Conservation (phyloP, 2,329 filamentous ascomycete genomes). For the Diaporthe sp. region DNA sequence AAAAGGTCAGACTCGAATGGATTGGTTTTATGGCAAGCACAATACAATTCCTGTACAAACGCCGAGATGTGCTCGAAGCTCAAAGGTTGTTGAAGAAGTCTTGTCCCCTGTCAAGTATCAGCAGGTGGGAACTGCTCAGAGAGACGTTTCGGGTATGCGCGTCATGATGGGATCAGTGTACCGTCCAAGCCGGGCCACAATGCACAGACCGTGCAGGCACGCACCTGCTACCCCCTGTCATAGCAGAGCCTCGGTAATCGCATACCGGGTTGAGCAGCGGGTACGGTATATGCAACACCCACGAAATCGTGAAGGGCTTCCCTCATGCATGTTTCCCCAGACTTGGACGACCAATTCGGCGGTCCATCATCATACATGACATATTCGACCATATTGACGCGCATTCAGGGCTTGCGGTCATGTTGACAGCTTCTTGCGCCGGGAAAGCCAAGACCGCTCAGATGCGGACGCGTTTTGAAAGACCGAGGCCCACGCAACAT, state of each 20-base stretch:
- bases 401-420: constrained; percentile 26
- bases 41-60: neutral
- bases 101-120: neutral
- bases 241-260: constrained; percentile 1
- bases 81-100: neutral
- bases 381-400: constrained; percentile 2
- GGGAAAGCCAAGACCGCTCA: constrained; percentile 33
- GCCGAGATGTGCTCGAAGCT: neutral
- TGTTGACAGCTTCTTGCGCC: constrained; percentile 26
- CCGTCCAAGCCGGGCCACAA: neutral
- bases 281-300: neutral
- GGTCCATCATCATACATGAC: neutral
- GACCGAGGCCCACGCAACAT: neutral
- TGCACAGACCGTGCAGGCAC: constrained; percentile 5
- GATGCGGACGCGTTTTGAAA: constrained; percentile 33
- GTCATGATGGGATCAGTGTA: constrained; percentile 37
- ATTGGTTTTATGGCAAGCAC: neutral
- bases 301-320: neutral
- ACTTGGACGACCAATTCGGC: constrained; percentile 4
- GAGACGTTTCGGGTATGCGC: constrained; percentile 36
- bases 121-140: neutral
- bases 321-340: neutral
- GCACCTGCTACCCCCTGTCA: neutral
- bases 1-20: too few relatives aligned
- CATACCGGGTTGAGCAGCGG: neutral